Base-by-base conservation (phyloP, 106 monocot species). In the Chionographis japonica region DNA sequence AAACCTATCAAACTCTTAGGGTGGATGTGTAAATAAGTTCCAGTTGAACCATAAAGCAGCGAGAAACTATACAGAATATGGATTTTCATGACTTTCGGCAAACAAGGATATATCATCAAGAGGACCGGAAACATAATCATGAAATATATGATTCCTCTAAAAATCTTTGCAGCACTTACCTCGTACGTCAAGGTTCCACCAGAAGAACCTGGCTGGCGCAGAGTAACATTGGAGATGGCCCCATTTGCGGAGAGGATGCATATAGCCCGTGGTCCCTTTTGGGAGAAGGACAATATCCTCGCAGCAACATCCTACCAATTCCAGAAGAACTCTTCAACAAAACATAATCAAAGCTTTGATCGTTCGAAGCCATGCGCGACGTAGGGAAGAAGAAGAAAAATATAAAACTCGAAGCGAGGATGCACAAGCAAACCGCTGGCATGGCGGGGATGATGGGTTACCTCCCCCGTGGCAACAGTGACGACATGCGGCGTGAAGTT, bases 211-310 rank as follows among this genome's bases (percentile, higher is more conserved):
- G 90, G 86, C 67, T 81, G 90, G 56, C 83, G 80, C 9, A 90
- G 75, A 3, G 84, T 84, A 53, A 90, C 90, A 71, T 90, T 90
- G 12, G 90, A 86, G 50, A 90, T 84, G 50, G 90, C 73, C 39
- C 90, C 90, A 73, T 86, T 90, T 55, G 90, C 90, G 60, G 90
- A 83, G 62, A 90, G 84, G 49, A 90, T 86, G 74, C 90, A 90
- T 17, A 90, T 72, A 10, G 84, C 69, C 37, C 90, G 68, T 3
- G 90, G 90, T 4, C 90, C 90, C 58, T 84, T 90, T 15, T 86
- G 86, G 37, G 90, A 83, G 75, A 90, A 86, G 52, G 90, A 86
- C 27, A 84, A 55, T 62, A 90, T 81, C 58, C 79, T 80, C 2
- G 80, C 75, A 1, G 84, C 83, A 49, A 90, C 86, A 69, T 90